Base-by-base conservation (phyloP, 108 stramenopile species). In the Thalassiosira profunda region DNA sequence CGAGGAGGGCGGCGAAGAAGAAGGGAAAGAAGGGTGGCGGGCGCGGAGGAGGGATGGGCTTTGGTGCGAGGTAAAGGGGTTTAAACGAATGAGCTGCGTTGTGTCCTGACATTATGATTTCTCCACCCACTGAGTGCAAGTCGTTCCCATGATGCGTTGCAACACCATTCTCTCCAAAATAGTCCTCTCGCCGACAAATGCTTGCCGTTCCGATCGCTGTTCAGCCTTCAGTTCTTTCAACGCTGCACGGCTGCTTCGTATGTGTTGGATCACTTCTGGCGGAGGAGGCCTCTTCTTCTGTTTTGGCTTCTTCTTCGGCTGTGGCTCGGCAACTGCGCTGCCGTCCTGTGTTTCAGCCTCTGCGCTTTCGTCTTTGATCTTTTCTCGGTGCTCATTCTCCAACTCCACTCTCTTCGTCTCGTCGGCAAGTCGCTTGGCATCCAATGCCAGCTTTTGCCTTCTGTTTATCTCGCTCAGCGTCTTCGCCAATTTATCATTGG, bases 1-100 rank as follows among this genome's bases (percentile, higher is more conserved):
- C 77, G 31, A 83, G 92, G 43, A 68, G 95, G 62, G 83, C 85
- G 20, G 81, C 86, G 30, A 96, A 96, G 86, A 96, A 96, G 79
- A 87, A 84, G 49, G 84, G 82, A 25, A 94, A 92, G 67, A 82
- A 72, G 42, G 67, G 70, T 44, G 47, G 63, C 24, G 91, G 89
- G 14, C 63, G 88, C 62, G 91, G 95, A 4, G 89, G 87, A 20
- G 90, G 90, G 12, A 86, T 87, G 51, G 92, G 92, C 21, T 92
- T 92, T 65, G 88, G 87, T 24, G 63, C 64, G 26, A 66, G 64
- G 36, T 66, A 47, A 38, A 33, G 31, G 18, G 15, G 2, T 18
- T 14, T 33, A 33, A 29, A 18, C 20, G n/a, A 55, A 10, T 55
- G 20, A 55, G n/a, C 23, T 29, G 53, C 11, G 23, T 43, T 41